A percentile compares a stretch with the other conserved stretches of the same genome.
Evolutionary conservation across 1,139 yeast genomes (phyloP).

Genomic region (Insectozyma bohioensis): DNA sequence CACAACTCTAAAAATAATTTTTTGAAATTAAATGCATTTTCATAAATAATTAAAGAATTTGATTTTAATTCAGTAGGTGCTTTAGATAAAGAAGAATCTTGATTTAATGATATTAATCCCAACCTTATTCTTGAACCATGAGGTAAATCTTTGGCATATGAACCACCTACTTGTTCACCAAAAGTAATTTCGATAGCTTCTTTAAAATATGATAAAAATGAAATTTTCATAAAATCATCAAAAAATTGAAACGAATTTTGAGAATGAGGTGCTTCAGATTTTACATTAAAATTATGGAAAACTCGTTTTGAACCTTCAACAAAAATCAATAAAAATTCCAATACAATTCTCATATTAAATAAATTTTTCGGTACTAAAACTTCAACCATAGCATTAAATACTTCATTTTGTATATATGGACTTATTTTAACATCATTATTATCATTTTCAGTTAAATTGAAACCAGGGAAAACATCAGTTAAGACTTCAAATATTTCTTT

Average conservation of each 20-base stretch:
- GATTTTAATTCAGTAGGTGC: slow-evolving; percentile 6
- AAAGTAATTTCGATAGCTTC: slow-evolving; percentile 47
- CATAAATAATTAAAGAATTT: slow-evolving; percentile 26
- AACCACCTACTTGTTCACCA: slow-evolving; percentile 29
- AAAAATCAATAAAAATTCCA: slow-evolving; percentile 61
- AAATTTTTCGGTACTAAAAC: slow-evolving; percentile 72
- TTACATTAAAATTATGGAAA: slow-evolving; percentile 19
- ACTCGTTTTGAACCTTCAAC: slow-evolving; percentile 47
- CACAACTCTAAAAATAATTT: slow-evolving; percentile 51
- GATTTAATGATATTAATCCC: slow-evolving; percentile 21
- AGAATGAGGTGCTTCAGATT: slow-evolving; percentile 1
- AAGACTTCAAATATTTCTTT: slow-evolving; percentile 47
- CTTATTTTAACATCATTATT: slow-evolving; percentile 21
- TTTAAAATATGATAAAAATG: slow-evolving; percentile 66
- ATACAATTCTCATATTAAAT: slow-evolving; percentile 77
- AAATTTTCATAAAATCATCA: slow-evolving; percentile 59
- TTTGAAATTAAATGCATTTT: slow-evolving; percentile 56
- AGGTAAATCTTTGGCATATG: slow-evolving; percentile 11
- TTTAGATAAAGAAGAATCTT: slow-evolving; percentile 11
- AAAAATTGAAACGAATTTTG: slow-evolving; percentile 48
- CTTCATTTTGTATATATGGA: slow-evolving; percentile 60
- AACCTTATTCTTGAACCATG: slow-evolving; percentile 21
- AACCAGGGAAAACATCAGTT: slow-evolving; percentile 64
- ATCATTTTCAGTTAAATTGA: slow-evolving; percentile 32
- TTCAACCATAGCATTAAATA: slow-evolving; percentile 55